Percentiles rank a stretch among this genome's conserved stretches.
phyloP scores from a whole-genome alignment of 2,329 filamentous ascomycete genomes.

The Pyricularia sp. region DNA sequence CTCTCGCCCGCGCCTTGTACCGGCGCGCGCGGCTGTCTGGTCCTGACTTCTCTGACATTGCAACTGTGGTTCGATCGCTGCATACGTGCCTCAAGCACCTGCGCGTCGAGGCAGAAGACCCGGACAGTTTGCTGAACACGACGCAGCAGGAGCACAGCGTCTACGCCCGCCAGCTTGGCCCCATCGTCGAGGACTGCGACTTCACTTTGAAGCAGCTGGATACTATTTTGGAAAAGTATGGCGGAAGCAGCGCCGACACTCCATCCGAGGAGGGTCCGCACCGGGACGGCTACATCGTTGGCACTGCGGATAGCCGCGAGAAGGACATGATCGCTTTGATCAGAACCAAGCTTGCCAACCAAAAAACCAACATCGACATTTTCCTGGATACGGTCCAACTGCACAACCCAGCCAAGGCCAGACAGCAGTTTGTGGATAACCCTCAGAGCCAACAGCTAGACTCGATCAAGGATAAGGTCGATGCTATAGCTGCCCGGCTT shows the following conservation, averaged over 20 bases:
- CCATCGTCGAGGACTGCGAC: slow-evolving; percentile 46
- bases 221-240: slow-evolving; percentile 38
- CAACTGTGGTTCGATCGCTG: slow-evolving; percentile 39
- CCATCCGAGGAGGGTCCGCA: slow-evolving; percentile 9
- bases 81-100: slow-evolving; percentile 49
- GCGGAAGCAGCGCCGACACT: slow-evolving; percentile 7
- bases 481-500: slow-evolving; percentile 43
- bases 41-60: slow-evolving; percentile 38
- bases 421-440: slow-evolving; percentile 10
- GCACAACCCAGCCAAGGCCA: slow-evolving; percentile 32
- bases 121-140: slow-evolving; percentile 43
- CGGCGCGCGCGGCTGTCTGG: slow-evolving; percentile 40
- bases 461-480: slow-evolving; percentile 50
- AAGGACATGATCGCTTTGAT: slow-evolving; percentile 31
- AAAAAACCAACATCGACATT: slow-evolving; percentile 46
- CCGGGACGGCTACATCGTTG: slow-evolving; percentile 12
- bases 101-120: slow-evolving; percentile 46
- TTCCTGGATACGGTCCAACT: slow-evolving; percentile 50
- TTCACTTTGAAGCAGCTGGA: slow-evolving; percentile 46
- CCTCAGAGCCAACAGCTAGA: slow-evolving; percentile 30
- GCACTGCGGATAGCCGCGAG: slow-evolving; percentile 23
- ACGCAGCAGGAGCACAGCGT: slow-evolving; percentile 21
- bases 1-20: slow-evolving; percentile 45
- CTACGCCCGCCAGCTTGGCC: slow-evolving; percentile 38
- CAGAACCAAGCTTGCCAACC: slow-evolving; percentile 36